Percentiles rank a stretch among this genome's conserved stretches.
phyloP scores from a whole-genome alignment of 192 early-diverging fungal genomes.

The Allomyces arbusculus region DNA sequence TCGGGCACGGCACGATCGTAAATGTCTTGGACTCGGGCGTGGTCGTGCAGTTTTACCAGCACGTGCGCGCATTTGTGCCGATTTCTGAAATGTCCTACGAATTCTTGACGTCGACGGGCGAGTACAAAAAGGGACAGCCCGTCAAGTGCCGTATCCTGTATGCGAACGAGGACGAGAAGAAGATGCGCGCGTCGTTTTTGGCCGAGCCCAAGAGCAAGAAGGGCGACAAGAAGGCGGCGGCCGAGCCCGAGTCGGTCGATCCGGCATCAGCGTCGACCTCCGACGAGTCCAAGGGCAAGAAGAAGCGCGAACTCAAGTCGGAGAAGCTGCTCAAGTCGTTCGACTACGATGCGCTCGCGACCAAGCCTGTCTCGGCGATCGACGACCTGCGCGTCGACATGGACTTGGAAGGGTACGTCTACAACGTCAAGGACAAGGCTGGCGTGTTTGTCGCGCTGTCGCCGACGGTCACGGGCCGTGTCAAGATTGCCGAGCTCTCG shows the following conservation, averaged over 20 bases:
- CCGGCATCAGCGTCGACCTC: too few species aligned
- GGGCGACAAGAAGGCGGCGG: conserved; percentile 23
- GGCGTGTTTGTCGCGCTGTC: conserved; percentile 55
- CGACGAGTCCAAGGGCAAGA: neutral
- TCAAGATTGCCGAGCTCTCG: conserved; percentile 66
- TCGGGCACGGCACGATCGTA: conserved; percentile 42
- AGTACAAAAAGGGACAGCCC: conserved; percentile 40
- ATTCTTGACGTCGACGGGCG: conserved; percentile 17
- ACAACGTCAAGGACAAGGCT: conserved; percentile 35
- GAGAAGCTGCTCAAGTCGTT: neutral
- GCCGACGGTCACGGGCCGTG: conserved; percentile 40
- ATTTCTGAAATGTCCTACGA: conserved; percentile 29
- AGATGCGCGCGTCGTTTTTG: conserved; percentile 27
- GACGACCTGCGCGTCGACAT: conserved; percentile 37
- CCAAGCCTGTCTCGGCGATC: conserved; percentile 12
- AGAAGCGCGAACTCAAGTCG: neutral
- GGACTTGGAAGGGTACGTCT: conserved; percentile 51
- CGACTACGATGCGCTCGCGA: conserved; percentile 21
- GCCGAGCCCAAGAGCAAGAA: conserved; percentile 26
- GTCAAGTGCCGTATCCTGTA: conserved; percentile 55
- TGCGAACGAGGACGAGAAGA: conserved; percentile 30
- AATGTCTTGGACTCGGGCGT: conserved; percentile 39
- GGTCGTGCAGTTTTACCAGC: conserved; percentile 59
- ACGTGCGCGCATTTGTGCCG: conserved; percentile 48
- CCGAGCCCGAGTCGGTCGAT: neutral